Evolutionary conservation across 345 rosid species (phyloP), one percentile per base, ranked within the genome.

Genomic region (Toxicodendron radicans): DNA sequence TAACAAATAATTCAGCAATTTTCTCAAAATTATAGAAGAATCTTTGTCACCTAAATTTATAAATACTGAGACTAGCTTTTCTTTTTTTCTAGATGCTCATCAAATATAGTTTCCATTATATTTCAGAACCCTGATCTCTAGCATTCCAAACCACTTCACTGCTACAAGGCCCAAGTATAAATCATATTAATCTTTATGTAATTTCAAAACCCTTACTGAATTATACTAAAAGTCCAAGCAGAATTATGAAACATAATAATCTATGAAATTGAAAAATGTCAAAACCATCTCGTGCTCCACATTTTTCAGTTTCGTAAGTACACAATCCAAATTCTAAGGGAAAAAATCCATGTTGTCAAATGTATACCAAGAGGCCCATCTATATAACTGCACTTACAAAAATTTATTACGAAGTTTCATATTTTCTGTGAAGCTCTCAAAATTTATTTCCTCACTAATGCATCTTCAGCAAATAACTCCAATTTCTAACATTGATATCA

Each of bases 401-500:
- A 66, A 18, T 7, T 4, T 24, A 30, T 5, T 16, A 58, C 23
- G n/a, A 45, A 27, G 23, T 57, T 21, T 24, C 10, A 41, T 0
- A 23, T 18, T 57, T 70, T 57, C 10, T 20, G 4, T 49, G 32
- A 32, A 70, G 0, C 24, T 27, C 14, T 45, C 27, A 6, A 45
- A 24, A 30, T 69, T 62, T 24, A 54, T 69, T 54, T 20, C 35
- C 33, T 35, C 2, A 69, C 33, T 56, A 30, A 52, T 38, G 64
- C 48, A 51, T 64, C 72, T 71, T 71, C 58, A 48, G 35, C 43
- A 74, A 35, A 33, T 53, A 64, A 51, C 18, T 64, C 30, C 68
- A 65, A 17, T 20, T 51, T 59, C 58, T 48, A 59, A 45, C 11
- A 48, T 51, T 51, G 74, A 24, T 24, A 32, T 20, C 20, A 71